These are phyloP conservation scores for Eimeria sp. DNA, from an alignment of 169 alveolate species.

Conservation along the genomic window DNA sequence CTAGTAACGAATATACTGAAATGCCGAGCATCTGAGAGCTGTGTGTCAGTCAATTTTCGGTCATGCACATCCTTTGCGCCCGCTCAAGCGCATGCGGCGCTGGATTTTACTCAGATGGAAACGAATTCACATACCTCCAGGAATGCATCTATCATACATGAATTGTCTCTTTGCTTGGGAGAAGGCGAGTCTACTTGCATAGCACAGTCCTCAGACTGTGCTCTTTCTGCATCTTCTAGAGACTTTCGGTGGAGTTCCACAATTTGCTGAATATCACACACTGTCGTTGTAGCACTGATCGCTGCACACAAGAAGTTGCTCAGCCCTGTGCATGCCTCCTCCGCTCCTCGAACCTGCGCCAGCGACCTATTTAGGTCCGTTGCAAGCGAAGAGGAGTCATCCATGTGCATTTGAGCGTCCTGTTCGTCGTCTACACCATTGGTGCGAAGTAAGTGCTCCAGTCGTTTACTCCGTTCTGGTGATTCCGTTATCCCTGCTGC, in stretches of 20 bases:
- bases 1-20: not conserved
- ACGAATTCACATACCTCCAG: conserved; percentile 28
- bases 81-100: not conserved
- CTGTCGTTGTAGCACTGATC: not conserved
- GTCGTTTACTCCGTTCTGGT: conserved; percentile 19
- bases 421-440: not conserved
- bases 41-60: not conserved
- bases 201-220: conserved; percentile 51
- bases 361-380: not conserved
- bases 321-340: conserved; percentile 66
- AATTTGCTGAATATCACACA: not conserved
- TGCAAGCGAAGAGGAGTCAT: not conserved
- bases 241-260: conserved; percentile 32
- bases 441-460: conserved; percentile 62
- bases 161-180: conserved; percentile 3
- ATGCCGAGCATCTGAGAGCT: not conserved
- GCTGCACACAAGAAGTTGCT: conserved; percentile 42
- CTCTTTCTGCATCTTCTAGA: conserved; percentile 28
- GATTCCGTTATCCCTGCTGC: conserved; percentile 64
- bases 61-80: not conserved
- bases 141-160: not conserved
- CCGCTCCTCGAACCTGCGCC: conserved; percentile 62
- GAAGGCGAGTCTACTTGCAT: conserved; percentile 75
- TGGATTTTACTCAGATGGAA: not conserved
- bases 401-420: conserved; percentile 17